Evolutionary conservation across 148 eudicot genomes (phyloP).

Genomic region (Persicaria tinctoria): DNA sequence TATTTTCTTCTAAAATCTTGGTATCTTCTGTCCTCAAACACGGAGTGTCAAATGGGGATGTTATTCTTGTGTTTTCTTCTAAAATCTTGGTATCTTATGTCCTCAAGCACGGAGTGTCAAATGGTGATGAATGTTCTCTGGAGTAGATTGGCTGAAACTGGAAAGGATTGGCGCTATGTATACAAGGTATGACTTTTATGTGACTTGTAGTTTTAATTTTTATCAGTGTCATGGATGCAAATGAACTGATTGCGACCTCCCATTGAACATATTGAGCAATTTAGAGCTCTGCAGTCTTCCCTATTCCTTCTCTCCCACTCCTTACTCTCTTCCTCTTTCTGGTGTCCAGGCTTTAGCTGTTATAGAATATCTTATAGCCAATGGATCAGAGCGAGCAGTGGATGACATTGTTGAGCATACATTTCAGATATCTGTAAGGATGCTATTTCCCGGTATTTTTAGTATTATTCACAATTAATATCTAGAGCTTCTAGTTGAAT

Average conservation of each 20-base stretch:
- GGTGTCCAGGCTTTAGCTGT: conserved; percentile 68
- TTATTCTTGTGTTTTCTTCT: neutral
- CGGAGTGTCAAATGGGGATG: conserved; percentile 97
- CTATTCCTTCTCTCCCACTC: neutral
- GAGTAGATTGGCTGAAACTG: conserved; percentile 91
- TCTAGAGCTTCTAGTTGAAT: neutral
- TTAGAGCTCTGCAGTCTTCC: neutral
- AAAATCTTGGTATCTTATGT: conserved; percentile 19
- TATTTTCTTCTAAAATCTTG: conserved; percentile 5
- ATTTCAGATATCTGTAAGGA: conserved; percentile 81
- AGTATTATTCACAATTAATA: conserved; percentile 9
- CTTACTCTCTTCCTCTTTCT: conserved; percentile 9
- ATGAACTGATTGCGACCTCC: neutral
- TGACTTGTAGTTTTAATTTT: neutral
- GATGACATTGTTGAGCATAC: conserved; percentile 98
- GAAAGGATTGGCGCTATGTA: conserved; percentile 83
- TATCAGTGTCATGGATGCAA: neutral
- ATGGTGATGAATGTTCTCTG: conserved; percentile 97
- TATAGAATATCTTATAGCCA: conserved; percentile 87
- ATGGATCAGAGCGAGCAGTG: conserved; percentile 98
- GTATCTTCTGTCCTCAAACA: conserved; percentile 41
- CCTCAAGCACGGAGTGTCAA: conserved; percentile 81
- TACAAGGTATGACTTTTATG: conserved; percentile 54
- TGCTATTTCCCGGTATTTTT: neutral
- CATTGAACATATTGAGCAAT: neutral